phyloP scores from a whole-genome alignment of 1,284 basidiomycete species.

The Cryptococcus sp. region DNA sequence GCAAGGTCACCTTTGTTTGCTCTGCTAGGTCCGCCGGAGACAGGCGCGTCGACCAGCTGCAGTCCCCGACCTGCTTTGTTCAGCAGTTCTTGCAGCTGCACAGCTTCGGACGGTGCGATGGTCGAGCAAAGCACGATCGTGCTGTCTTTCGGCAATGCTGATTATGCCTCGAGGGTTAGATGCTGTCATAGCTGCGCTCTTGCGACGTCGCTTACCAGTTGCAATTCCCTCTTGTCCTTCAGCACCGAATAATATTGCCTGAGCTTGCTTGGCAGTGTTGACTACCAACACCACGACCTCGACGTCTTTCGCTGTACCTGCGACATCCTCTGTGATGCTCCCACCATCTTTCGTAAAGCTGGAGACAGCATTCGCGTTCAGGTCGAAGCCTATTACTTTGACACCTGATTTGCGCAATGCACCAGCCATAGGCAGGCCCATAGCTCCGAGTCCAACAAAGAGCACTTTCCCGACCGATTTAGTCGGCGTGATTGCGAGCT shows the following conservation, averaged over 20 bases:
- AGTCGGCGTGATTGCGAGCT: constrained; percentile 22
- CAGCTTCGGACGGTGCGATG: constrained; percentile 37
- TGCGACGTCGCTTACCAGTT: constrained; percentile 15
- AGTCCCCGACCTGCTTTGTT: constrained; percentile 22
- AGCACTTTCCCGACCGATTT: constrained; percentile 26
- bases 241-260: constrained; percentile 28
- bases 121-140: constrained; percentile 52
- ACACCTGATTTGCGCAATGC: constrained; percentile 27
- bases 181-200: constrained; percentile 8
- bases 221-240: constrained; percentile 23
- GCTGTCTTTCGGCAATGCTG: constrained; percentile 30
- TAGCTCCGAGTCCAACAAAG: constrained; percentile 37
- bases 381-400: constrained; percentile 25
- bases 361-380: constrained; percentile 12
- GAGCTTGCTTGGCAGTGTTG: constrained; percentile 29
- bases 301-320: constrained; percentile 17
- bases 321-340: constrained; percentile 16
- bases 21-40: constrained; percentile 45
- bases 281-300: constrained; percentile 31
- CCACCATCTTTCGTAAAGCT: constrained; percentile 27
- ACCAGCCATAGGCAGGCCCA: constrained; percentile 35
- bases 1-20: constrained; percentile 43
- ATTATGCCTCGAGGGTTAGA: constrained; percentile 11
- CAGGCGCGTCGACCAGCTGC: constrained; percentile 46
- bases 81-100: constrained; percentile 25